These are phyloP conservation scores for Rhodotorula diobovata DNA, from an alignment of 768 basidiomycete genomes.

Conservation along the genomic window DNA sequence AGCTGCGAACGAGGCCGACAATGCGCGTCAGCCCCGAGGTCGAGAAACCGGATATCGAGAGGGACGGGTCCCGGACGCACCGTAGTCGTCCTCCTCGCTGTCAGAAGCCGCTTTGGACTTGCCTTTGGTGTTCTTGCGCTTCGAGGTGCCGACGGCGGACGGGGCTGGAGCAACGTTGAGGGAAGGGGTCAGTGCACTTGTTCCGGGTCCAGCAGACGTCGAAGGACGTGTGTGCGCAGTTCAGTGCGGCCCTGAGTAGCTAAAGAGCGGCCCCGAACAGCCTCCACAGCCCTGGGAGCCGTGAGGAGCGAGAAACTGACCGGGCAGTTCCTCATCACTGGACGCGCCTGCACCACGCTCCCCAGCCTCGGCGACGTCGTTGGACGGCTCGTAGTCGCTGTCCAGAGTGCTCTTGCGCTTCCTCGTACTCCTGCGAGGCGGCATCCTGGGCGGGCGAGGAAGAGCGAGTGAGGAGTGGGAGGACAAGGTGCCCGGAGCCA, in stretches of 20 bases:
- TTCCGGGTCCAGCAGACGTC: no score
- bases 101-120: neutral
- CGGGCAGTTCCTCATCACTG: neutral
- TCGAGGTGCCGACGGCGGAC: neutral
- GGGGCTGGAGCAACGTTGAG: neutral
- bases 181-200: no score
- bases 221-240: no score
- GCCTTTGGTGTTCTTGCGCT: neutral
- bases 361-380: neutral
- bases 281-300: no score
- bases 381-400: neutral
- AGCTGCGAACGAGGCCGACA: neutral
- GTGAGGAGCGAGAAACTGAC: neutral
- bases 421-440: slow-evolving; percentile 10
- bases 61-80: no score
- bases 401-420: neutral
- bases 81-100: neutral
- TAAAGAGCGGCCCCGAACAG: no score
- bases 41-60: neutral
- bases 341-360: neutral
- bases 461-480: neutral
- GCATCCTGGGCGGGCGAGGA: neutral
- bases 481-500: neutral
- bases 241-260: no score
- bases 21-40: neutral